Evolutionary conservation across 768 basidiomycete genomes (phyloP).

Genomic region (Termitomyces sp.): DNA sequence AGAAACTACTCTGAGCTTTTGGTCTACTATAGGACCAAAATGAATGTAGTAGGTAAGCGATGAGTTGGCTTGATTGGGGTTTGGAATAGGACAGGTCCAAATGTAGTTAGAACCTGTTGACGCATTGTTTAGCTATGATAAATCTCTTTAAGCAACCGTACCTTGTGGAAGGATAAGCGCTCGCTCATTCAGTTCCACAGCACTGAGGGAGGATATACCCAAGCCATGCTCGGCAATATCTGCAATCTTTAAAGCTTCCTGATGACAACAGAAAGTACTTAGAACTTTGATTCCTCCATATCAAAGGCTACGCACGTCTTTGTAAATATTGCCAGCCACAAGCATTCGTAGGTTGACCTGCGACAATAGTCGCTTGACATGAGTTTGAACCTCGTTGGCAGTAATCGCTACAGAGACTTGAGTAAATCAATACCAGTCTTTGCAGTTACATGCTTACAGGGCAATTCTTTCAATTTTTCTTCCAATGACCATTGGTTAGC

Average conservation of each 20-base stretch:
- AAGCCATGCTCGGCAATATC: constrained; percentile 68
- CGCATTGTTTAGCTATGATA: not conserved
- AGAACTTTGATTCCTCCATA: not conserved
- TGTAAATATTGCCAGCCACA: constrained; percentile 78
- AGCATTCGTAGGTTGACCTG: constrained; percentile 67
- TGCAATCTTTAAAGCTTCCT: constrained; percentile 77
- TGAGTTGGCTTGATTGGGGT: constrained; percentile 84
- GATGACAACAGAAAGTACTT: not conserved
- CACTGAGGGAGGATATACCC: constrained; percentile 44
- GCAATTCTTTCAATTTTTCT: constrained; percentile 72
- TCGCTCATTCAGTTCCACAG: constrained; percentile 47
- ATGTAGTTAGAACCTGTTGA: constrained; percentile 62
- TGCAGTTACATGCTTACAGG: constrained; percentile 43
- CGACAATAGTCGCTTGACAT: constrained; percentile 54
- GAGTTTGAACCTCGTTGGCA: constrained; percentile 59
- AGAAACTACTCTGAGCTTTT: constrained; percentile 57
- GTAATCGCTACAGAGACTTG: constrained; percentile 51
- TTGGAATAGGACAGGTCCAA: constrained; percentile 63
- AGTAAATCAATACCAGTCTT: not conserved
- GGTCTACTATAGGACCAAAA: constrained; percentile 63
- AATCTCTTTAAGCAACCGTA: constrained; percentile 20
- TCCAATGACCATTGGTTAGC: constrained; percentile 70
- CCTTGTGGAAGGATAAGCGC: constrained; percentile 68
- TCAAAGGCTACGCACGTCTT: constrained; percentile 51
- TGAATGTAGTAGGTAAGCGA: constrained; percentile 82